Percentiles rank a stretch among this genome's conserved stretches.
Evolutionary conservation across 441 rosid genomes (phyloP).

Genomic region (Corymbia calophylla): DNA sequence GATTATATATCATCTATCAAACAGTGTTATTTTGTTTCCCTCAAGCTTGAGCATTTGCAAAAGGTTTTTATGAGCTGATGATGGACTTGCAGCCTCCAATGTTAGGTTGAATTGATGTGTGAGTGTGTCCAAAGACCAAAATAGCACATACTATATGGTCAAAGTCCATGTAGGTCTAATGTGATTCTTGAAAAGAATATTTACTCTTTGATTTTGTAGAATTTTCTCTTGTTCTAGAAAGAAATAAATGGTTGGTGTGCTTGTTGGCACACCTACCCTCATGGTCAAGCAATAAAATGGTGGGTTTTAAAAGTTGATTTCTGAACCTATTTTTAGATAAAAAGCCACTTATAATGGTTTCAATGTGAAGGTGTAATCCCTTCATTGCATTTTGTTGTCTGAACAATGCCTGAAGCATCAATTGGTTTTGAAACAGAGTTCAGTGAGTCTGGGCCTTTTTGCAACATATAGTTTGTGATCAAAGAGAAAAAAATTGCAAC

Average conservation of each 20-base stretch:
- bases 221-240: neutral
- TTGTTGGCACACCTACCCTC: neutral
- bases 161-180: neutral
- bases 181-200: neutral
- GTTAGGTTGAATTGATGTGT: neutral
- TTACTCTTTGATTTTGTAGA: neutral
- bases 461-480: neutral
- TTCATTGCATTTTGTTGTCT: neutral
- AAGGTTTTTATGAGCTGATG: neutral
- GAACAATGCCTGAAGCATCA: neutral
- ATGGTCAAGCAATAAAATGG: neutral
- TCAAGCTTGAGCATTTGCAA: neutral
- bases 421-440: neutral
- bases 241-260: neutral
- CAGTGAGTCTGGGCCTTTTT: neutral
- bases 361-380: neutral
- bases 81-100: neutral
- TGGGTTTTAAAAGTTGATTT: neutral
- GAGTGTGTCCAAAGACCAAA: neutral
- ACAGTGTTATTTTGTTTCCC: neutral
- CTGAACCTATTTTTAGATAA: neutral
- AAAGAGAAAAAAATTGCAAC: neutral
- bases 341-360: neutral
- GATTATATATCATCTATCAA: neutral
- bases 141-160: neutral